Base-by-base conservation (phyloP, 129 eudicot genomes). In the Glebionis coronaria region DNA sequence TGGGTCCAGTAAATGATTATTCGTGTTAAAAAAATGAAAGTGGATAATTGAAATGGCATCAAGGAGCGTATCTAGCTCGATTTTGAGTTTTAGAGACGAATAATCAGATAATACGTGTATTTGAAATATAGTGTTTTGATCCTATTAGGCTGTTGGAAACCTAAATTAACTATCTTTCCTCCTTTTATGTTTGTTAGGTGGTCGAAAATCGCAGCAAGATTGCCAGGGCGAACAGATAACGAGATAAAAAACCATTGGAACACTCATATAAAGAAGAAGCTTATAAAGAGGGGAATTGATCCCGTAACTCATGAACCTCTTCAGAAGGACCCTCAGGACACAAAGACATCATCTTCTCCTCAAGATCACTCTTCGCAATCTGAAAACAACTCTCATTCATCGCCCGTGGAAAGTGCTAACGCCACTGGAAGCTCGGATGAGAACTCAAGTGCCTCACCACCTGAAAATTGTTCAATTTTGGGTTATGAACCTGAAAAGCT, bases 231-330 rank as follows among this genome's bases (percentile, higher is more conserved):
- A 23, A 91, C 97, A 0, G 97, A 91, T 61, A 91, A 91, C 42
- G 97, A 91, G 79, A 91, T 91, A 7, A 91, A 91, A 64, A 91
- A 91, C 68, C 96, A 88, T 10, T 91, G 97, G 97, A 92, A 92
- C 67, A 92, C 98, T 3, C 98, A 92, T 67, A 88, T 92, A 23
- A 92, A 92, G 86, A 92, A 92, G 23, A 92, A 88, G 53, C 96
- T 92, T 14, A 71, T 92, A 13, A 92, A 86, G 71, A 82, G 84
- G 86, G 98, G 98, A 38, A 92, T 92, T 35, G 95, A 92, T 72
- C 98, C 98, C 0, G 91, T 92, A 28, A 92, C 98, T 38, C 98
- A 92, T 74, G 91, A 92, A 51, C 96, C 98, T n/a, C 86, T 92
- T 46, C 78, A 73, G 16, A 85, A 82, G 68, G 84, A 79, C 70